Percentiles rank a stretch among this genome's conserved stretches.
phyloP scores from a whole-genome alignment of 2,329 filamentous ascomycete species.

The Botrytis tulipae region DNA sequence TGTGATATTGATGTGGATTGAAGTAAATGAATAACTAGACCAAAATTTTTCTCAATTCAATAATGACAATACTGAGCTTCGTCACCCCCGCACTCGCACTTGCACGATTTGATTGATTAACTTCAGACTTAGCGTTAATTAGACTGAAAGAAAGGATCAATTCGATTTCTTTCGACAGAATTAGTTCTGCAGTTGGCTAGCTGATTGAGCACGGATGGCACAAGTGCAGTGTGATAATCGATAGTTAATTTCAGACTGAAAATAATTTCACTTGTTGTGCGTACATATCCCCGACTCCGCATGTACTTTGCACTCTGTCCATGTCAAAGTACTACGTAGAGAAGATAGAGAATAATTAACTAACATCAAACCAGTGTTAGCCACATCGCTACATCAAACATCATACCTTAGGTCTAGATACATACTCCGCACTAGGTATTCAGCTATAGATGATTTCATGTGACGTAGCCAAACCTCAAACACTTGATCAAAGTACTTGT shows the following conservation, averaged over 20 bases:
- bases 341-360: background rate
- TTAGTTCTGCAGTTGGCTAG: background rate
- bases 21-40: background rate
- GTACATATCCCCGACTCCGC: background rate
- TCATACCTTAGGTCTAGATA: background rate
- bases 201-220: background rate
- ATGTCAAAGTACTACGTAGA: background rate
- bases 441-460: background rate
- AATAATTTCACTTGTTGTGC: background rate
- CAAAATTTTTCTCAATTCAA: background rate
- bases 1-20: background rate
- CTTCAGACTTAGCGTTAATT: background rate
- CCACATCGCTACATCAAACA: background rate
- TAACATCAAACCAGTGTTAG: background rate
- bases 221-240: background rate
- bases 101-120: background rate
- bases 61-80: background rate
- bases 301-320: background rate
- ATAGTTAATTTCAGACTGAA: background rate
- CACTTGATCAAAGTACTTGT: constrained; percentile 1
- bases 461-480: background rate
- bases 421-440: background rate
- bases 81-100: background rate
- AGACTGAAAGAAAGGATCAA: background rate
- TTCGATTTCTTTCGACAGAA: background rate